Evolutionary conservation across 2,329 filamentous ascomycete genomes (phyloP).

Genomic region (Diaporthe amygdali): DNA sequence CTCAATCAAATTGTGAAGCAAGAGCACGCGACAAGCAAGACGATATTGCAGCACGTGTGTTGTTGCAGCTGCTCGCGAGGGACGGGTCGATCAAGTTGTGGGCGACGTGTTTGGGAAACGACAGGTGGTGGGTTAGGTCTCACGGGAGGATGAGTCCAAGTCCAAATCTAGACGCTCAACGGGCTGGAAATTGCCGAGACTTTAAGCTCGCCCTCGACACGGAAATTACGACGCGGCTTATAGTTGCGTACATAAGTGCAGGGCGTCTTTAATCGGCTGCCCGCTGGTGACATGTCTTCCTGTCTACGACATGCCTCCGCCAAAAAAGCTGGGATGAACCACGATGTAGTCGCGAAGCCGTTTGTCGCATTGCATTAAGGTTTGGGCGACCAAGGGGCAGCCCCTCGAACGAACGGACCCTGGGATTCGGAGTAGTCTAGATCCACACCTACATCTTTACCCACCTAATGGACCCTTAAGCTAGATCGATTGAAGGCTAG

Average conservation of each 20-base stretch:
- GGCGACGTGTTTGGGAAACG: background rate
- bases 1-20: background rate
- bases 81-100: background rate
- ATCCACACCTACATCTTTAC: background rate
- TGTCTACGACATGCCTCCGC: background rate
- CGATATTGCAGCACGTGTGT: background rate
- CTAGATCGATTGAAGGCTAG: too few relatives aligned
- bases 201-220: background rate
- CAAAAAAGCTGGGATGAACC: background rate
- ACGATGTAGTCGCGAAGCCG: background rate
- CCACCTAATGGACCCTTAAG: slow-evolving; percentile 6
- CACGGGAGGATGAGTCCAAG: slow-evolving; percentile 3
- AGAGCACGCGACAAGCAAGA: background rate
- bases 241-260: background rate
- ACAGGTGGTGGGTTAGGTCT: slow-evolving; percentile 10
- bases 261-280: background rate
- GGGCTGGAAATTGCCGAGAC: slow-evolving; percentile 10
- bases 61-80: background rate
- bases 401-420: background rate
- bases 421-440: background rate
- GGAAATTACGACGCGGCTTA: background rate
- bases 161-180: background rate
- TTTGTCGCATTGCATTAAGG: background rate
- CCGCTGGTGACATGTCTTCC: background rate
- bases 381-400: background rate